A percentile compares a stretch with the other conserved stretches of the same genome.
Conservation (phyloP, 2,329 filamentous ascomycete genomes). For the Cladosporium sp. region DNA sequence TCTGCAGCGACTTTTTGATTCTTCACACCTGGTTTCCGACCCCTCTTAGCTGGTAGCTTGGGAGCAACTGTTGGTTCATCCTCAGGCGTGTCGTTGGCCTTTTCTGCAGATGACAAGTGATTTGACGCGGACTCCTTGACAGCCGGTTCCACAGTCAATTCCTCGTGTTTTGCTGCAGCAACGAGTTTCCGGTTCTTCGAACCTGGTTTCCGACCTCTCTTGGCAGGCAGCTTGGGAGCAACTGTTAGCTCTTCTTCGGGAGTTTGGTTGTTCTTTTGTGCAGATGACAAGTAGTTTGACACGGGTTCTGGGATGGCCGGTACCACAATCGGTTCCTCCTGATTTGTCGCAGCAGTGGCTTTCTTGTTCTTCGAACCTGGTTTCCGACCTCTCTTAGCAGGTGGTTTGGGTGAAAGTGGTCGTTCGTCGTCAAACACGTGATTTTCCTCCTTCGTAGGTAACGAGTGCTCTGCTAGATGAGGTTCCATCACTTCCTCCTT, state of each 20-base stretch:
- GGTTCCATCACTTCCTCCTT: not conserved
- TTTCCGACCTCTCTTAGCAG: not conserved
- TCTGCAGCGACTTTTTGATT: not conserved
- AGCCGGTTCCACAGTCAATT: too few species aligned
- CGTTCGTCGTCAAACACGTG: not conserved
- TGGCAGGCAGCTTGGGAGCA: not conserved
- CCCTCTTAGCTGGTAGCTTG: not conserved
- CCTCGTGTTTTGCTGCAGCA: too few species aligned
- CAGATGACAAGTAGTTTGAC: not conserved
- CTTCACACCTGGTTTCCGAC: not conserved
- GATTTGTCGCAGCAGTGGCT: not conserved
- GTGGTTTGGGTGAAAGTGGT: not conserved
- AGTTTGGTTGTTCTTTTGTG: not conserved
- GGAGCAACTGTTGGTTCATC: not conserved
- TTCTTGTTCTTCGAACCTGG: not conserved
- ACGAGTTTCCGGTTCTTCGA: not conserved
- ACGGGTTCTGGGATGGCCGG: not conserved
- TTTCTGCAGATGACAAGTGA: not conserved
- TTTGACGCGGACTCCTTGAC: not conserved
- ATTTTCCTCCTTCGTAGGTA: not conserved
- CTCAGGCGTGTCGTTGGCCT: not conserved
- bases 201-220: conserved; percentile 6
- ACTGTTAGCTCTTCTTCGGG: not conserved
- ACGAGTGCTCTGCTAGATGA: not conserved
- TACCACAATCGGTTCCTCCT: not conserved